Base-by-base conservation (phyloP, 495 filamentous ascomycete genomes). In the Aspergillus nidulans region DNA sequence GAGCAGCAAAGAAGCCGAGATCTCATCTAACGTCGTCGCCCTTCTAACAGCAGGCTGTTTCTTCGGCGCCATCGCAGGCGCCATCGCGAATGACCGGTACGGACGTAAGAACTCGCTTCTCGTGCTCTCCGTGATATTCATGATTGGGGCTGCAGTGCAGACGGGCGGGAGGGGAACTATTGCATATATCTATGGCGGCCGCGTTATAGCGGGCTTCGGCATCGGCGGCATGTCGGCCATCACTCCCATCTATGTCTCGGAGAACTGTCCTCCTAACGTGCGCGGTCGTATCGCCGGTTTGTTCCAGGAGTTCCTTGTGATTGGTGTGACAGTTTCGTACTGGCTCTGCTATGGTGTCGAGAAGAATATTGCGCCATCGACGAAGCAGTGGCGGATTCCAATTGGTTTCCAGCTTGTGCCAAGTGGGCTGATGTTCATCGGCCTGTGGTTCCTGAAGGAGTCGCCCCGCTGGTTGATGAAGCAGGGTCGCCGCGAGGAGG, bases 21-120 rank as follows among this genome's bases (percentile, higher is more conserved):
- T 55, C 16, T 55, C 77, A 5, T 80, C 77, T 18, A 84, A 84
- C 49, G 77, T 84, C 36, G 81, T 83, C 13, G 85, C 83, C 48
- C 73, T 85, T 20, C 69, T 86, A 20, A 81, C 80, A 57, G 85
- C 84, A 3, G 85, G 85, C 34, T 84, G 82, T 57, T 87, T 87
- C 74, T 88, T 86, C 65, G 85, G 85, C 45, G 77, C 83, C 13
- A 72, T 86, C 20, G 71, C 79, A 18, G 83, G 81, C 13, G 85
- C 84, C 47, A 73, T 61, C 45, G 73, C 81, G 53, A 82, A 78
- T 45, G 77, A 84, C 58, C 79, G 68, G 26, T 63, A 86, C 12
- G 86, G 85, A 20, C 78, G 85, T 26, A 76, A 78, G 40, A 76
- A 77, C 59, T 79, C 77, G 4, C 71, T 89, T 4, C 72, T 79